Evolutionary conservation across 148 eudicot genomes (phyloP), one percentile per base, ranked within the genome.

Genomic region (Amaranthus palmeri): DNA sequence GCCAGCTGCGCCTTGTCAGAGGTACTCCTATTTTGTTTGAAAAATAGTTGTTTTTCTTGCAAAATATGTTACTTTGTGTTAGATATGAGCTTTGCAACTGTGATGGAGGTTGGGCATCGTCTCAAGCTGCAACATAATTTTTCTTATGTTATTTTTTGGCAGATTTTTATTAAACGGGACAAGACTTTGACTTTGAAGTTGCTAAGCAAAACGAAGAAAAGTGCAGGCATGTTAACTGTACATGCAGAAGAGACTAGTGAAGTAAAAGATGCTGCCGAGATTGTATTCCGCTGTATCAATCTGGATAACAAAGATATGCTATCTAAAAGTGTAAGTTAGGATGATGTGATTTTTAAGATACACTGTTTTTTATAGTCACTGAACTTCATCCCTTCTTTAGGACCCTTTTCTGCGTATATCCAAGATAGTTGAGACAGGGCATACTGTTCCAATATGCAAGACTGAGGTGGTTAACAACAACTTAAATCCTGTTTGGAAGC

Each of bases 381-480:
- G 61, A 73, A 52, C 50, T 45, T 63, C 15, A 47, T 8, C 74
- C 13, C 56, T 15, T 77, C 57, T 83, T 47, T 76, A 95, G 99
- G 99, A 91, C 85, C 97, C 97, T 40, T 95, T 95, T 74, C 75
- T 95, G 79, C 88, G 90, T 81, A 92, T 95, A 72, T 95, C 96
- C 36, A 87, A 89, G 80, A 76, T 81, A 73, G 82, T 81, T 57
- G 99, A 95, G 79, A 79, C 75, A 44, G 99, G 99, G 63, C 79
- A 79, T 45, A 68, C 78, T 67, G 70, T 95, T 72, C 92, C 93
- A n/a, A 83, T 95, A 67, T 92, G 90, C 86, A 95, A 90, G 87
- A 90, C 97, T 13, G 99, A 95, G 78, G 93, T 83, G 42, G 78
- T 90, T 73, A 77, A 85, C 72, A 85, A 92, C 82, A 90, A 92